Percentiles rank a stretch among this genome's conserved stretches.
These are phyloP conservation scores for Austropuccinia psidii DNA, from an alignment of 1,284 basidiomycete species.

Conservation along the genomic window DNA sequence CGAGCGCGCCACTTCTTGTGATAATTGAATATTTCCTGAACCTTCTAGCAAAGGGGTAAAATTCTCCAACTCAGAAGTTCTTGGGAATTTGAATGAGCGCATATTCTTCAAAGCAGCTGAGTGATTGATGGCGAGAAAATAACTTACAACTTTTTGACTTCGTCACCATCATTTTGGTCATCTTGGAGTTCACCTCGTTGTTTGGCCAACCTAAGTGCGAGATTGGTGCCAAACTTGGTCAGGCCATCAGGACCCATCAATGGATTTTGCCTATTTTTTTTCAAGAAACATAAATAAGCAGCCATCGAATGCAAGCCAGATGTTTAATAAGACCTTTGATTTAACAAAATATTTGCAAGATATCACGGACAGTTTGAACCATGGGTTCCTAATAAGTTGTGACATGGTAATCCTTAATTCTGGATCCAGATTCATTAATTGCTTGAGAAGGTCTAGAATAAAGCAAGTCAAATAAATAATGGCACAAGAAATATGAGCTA, in stretches of 20 bases:
- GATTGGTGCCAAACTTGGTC: neutral
- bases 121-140: neutral
- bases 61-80: conserved; percentile 14
- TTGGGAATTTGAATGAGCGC: neutral
- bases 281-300: neutral
- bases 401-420: conserved; percentile 61
- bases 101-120: neutral
- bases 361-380: conserved; percentile 61
- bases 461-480: neutral
- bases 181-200: conserved; percentile 15
- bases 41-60: neutral
- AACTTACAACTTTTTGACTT: conserved; percentile 13
- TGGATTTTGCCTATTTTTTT: conserved; percentile 10
- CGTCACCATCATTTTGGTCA: neutral
- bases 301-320: neutral
- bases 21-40: conserved; percentile 2
- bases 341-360: neutral
- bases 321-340: neutral
- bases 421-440: conserved; percentile 69
- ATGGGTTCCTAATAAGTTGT: conserved; percentile 65
- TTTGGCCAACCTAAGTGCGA: conserved; percentile 19
- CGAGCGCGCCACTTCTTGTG: conserved; percentile 26
- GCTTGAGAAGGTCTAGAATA: conserved; percentile 41
- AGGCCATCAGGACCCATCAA: conserved; percentile 28
- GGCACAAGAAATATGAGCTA: neutral